Conservation (phyloP, 2,329 filamentous ascomycete species). For the Neodidymelliopsis sp. region DNA sequence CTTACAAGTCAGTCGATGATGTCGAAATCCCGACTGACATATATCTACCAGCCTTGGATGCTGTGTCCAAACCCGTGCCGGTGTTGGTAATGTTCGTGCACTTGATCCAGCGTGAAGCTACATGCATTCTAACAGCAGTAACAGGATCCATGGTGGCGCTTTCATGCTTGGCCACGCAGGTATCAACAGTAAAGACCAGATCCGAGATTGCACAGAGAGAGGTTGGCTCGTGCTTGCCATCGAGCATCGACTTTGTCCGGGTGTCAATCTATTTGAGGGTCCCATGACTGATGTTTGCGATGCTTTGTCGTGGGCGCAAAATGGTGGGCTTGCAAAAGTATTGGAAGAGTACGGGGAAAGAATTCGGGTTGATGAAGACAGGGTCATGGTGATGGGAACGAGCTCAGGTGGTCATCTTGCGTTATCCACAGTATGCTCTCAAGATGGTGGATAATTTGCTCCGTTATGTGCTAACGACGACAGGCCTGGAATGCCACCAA, state of each 20-base stretch:
- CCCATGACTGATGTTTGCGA: constrained; percentile 24
- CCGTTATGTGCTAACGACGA: background rate
- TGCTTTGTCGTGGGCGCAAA: constrained; percentile 17
- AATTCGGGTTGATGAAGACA: constrained; percentile 2
- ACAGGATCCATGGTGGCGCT: constrained; percentile 23
- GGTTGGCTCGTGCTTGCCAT: constrained; percentile 20
- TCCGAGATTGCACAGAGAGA: constrained; percentile 18
- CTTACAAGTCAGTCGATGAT: constrained; percentile 16
- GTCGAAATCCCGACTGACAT: constrained; percentile 22
- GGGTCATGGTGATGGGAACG: constrained; percentile 22
- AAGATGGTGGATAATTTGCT: no score
- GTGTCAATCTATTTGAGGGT: constrained; percentile 20
- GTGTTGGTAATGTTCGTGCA: constrained; percentile 18
- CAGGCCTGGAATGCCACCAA: constrained; percentile 16
- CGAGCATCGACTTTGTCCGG: constrained; percentile 25
- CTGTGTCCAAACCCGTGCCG: background rate
- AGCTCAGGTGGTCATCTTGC: constrained; percentile 21
- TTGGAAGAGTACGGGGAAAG: background rate
- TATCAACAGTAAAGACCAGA: constrained; percentile 22
- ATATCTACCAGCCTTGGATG: constrained; percentile 8
- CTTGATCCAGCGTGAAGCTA: no score
- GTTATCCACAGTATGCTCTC: constrained; percentile 13
- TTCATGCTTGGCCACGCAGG: constrained; percentile 24
- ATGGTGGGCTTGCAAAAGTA: constrained; percentile 11
- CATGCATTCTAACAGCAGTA: background rate